These are phyloP conservation scores for Vitis rotundifolia DNA, from an alignment of 164 flowering plant genomes.

Conservation along the genomic window DNA sequence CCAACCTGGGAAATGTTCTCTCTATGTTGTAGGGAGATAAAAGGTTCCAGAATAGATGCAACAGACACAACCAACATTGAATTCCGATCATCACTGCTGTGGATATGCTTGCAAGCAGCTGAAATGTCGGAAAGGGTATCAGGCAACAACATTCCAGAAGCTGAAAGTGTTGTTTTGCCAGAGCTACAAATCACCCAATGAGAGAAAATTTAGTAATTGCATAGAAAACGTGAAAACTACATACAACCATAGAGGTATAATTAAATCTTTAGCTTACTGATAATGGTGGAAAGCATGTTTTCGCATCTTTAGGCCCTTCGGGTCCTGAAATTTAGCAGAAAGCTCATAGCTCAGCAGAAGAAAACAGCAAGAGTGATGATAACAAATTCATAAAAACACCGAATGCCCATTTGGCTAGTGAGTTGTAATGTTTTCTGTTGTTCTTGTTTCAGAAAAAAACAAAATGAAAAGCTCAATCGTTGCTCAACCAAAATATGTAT, in stretches of 20 bases:
- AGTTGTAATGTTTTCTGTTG: too few species aligned
- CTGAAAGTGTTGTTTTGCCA: conserved; percentile 82
- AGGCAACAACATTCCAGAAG: conserved; percentile 80
- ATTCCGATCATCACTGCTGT: conserved; percentile 3
- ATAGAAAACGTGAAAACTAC: not conserved
- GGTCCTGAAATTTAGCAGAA: conserved; percentile 59
- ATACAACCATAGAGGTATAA: not conserved
- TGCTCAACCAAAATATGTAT: too few species aligned
- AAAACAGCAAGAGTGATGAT: not conserved
- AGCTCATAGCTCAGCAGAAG: not conserved
- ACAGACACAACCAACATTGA: conserved; percentile 58
- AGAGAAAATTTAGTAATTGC: not conserved
- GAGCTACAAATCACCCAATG: conserved; percentile 40
- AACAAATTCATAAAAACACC: not conserved
- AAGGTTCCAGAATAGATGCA: conserved; percentile 85
- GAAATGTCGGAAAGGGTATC: conserved; percentile 29
- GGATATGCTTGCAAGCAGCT: conserved; percentile 17
- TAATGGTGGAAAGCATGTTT: conserved; percentile 80
- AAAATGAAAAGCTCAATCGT: too few species aligned
- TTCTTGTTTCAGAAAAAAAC: too few species aligned
- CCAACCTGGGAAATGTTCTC: conserved; percentile 42
- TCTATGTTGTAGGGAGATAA: conserved; percentile 47
- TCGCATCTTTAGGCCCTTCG: conserved; percentile 86
- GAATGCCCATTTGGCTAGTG: too few species aligned
- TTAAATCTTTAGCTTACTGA: conserved; percentile 43